A percentile compares a stretch with the other conserved stretches of the same genome.
These are phyloP conservation scores for Chlorella sp. DNA, from an alignment of 139 green algal genomes.

Conservation along the genomic window DNA sequence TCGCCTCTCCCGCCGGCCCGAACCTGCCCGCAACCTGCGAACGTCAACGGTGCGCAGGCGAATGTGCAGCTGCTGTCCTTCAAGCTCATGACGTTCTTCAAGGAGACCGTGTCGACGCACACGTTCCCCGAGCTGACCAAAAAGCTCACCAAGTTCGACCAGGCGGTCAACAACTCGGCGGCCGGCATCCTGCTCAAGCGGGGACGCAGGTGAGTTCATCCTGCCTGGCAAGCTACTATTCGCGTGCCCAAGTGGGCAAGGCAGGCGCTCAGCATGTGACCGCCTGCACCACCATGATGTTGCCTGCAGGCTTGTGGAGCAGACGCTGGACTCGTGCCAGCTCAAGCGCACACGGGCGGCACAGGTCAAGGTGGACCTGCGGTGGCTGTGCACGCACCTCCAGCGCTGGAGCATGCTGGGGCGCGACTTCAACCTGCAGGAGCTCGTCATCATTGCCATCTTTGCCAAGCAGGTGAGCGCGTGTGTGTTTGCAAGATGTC, in stretches of 20 bases:
- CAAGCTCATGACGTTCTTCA: constrained; percentile 47
- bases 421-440: constrained; percentile 59
- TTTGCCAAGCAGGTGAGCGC: constrained; percentile 59
- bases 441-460: constrained; percentile 52
- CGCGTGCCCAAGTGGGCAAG: background rate
- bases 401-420: constrained; percentile 57
- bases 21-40: background rate
- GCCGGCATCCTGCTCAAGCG: constrained; percentile 56
- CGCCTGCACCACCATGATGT: no score
- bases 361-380: constrained; percentile 49
- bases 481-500: constrained; percentile 10
- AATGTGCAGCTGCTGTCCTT: constrained; percentile 16
- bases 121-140: constrained; percentile 53
- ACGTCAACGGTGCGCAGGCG: no score
- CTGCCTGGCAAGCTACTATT: background rate
- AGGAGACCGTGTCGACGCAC: constrained; percentile 37
- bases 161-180: constrained; percentile 25
- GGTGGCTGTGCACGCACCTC: constrained; percentile 62
- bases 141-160: constrained; percentile 39
- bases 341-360: constrained; percentile 49
- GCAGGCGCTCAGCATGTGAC: no score
- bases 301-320: constrained; percentile 52
- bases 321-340: constrained; percentile 68
- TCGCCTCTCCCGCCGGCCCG: background rate
- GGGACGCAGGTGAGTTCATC: constrained; percentile 36